Evolutionary conservation across 208 protist genomes (phyloP).

Genomic region (Kentomonas sorsogonicus): DNA sequence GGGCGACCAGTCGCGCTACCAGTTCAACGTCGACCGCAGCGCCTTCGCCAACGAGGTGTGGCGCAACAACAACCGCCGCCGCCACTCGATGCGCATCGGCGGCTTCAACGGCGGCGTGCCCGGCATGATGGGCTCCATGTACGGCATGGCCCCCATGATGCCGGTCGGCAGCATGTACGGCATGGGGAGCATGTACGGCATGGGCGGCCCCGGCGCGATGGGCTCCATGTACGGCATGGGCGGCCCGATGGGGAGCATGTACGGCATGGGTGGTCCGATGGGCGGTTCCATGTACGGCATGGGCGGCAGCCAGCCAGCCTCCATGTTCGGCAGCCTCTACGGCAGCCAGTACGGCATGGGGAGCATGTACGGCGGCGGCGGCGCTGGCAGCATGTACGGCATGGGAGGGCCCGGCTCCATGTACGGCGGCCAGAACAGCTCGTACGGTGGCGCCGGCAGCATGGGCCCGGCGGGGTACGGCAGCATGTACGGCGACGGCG

Average conservation of each 20-base stretch:
- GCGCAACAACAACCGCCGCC: too few species aligned
- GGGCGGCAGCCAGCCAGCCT: too few species aligned
- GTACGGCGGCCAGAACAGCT: slow-evolving; percentile 6
- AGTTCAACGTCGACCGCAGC: too few species aligned
- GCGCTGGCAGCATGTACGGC: slow-evolving; percentile 11
- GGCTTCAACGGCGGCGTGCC: slow-evolving; percentile 14
- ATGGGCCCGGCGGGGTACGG: background rate
- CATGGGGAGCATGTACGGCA: too few species aligned
- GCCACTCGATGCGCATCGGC: slow-evolving; percentile 6
- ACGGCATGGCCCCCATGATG: too few species aligned
- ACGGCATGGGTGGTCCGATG: slow-evolving; percentile 14
- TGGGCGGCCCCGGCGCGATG: slow-evolving; percentile 11
- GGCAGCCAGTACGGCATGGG: slow-evolving; percentile 46
- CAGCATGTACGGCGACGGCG: too few species aligned
- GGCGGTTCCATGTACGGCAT: slow-evolving; percentile 21
- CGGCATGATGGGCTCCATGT: slow-evolving; percentile 22
- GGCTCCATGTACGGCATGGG: slow-evolving; percentile 6
- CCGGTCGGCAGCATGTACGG: too few species aligned
- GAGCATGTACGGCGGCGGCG: slow-evolving; percentile 19
- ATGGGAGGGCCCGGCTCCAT: slow-evolving; percentile 13
- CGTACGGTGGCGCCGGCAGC: slow-evolving; percentile 23
- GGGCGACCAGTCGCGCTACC: too few species aligned
- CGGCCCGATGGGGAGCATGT: slow-evolving; percentile 22
- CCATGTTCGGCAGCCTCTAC: slow-evolving; percentile 34
- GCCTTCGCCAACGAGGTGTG: too few species aligned